Evolutionary conservation across 2,329 filamentous ascomycete species (phyloP).

Genomic region (Xylaria sp.): DNA sequence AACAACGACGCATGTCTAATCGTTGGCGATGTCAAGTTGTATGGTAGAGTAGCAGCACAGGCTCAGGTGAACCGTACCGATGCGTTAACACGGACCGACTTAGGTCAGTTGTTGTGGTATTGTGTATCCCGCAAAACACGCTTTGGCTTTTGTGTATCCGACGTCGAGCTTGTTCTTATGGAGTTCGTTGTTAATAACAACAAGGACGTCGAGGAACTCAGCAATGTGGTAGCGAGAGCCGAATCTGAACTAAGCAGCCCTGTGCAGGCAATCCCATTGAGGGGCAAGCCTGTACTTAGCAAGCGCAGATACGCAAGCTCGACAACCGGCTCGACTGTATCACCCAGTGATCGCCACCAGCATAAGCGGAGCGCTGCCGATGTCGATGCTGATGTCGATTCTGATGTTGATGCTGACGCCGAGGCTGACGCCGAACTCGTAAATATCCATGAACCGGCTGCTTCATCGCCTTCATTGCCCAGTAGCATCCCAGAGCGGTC

Average conservation of each 20-base stretch:
- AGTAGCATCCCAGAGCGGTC: slow-evolving; percentile 17
- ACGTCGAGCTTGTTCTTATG: slow-evolving; percentile 24
- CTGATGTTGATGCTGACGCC: no score
- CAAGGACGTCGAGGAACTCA: slow-evolving; percentile 14
- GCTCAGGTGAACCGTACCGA: slow-evolving; percentile 11
- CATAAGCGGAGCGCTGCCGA: slow-evolving; percentile 16
- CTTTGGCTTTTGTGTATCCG: slow-evolving; percentile 28
- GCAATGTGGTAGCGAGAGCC: slow-evolving; percentile 24
- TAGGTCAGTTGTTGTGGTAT: slow-evolving; percentile 29
- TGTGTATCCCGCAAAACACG: slow-evolving; percentile 31
- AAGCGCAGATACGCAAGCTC: slow-evolving; percentile 25
- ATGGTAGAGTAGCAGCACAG: no score
- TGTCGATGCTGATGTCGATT: no score
- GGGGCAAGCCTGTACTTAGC: not conserved
- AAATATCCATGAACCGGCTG: not conserved
- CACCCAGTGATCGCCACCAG: slow-evolving; percentile 28
- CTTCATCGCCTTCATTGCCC: slow-evolving; percentile 14
- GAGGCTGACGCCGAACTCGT: slow-evolving; percentile 5
- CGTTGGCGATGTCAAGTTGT: slow-evolving; percentile 25
- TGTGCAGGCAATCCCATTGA: slow-evolving; percentile 8
- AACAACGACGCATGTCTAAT: slow-evolving; percentile 23
- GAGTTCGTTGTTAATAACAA: slow-evolving; percentile 21
- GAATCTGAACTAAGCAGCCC: slow-evolving; percentile 27
- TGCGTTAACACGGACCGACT: slow-evolving; percentile 7
- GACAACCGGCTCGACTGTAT: slow-evolving; percentile 25